Evolutionary conservation across 768 basidiomycete species (phyloP), one percentile per base, ranked within the genome.

Genomic region (Myochromella boudieri): DNA sequence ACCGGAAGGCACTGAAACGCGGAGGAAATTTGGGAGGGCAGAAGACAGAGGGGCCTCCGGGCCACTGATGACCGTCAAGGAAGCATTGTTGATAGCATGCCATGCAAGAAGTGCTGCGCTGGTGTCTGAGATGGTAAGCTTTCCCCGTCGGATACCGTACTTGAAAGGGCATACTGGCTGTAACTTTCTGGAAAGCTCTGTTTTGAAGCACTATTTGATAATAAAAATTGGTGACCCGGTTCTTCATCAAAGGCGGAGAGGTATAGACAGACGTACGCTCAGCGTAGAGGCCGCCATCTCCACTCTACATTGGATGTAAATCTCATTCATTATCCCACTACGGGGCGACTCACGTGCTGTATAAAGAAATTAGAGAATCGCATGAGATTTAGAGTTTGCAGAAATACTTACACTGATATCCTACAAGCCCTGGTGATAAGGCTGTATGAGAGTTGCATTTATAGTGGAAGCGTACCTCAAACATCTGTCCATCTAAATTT

Each of bases 171-270:
- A 5, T 57, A 79, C 82, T 69, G 14, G 82, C 75, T 3, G 74
- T 70, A 22, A 84, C 80, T 51, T 79, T 70, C 55, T 86, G 84
- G 60, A 86, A 84, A 2, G 84, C 84, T 15, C 84, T 70, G 55
- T 87, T 87, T 60, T 80, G 83, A 2, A 85, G 68, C n/a, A 85
- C 82, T 83, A 50, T n/a, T n/a, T n/a, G n/a, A n/a, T n/a, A 0
- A 46, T 42, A 22, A 22, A 7, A 26, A n/a, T 1, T 51, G 14
- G 28, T 29, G 8, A 29, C 8, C 8, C 25, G 52, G 44, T n/a
- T 22, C 2, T 8, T 4, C 7, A 42, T 25, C 26, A 33, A 15
- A 4, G 28, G 41, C n/a, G 11, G 9, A 32, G 11, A 10, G 39
- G 8, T 18, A 20, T 25, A 17, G 18, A 12, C 37, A n/a, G 14